A percentile compares a stretch with the other conserved stretches of the same genome.
phyloP scores from a whole-genome alignment of 2,329 filamentous ascomycete genomes.

The Fusarium sp. region DNA sequence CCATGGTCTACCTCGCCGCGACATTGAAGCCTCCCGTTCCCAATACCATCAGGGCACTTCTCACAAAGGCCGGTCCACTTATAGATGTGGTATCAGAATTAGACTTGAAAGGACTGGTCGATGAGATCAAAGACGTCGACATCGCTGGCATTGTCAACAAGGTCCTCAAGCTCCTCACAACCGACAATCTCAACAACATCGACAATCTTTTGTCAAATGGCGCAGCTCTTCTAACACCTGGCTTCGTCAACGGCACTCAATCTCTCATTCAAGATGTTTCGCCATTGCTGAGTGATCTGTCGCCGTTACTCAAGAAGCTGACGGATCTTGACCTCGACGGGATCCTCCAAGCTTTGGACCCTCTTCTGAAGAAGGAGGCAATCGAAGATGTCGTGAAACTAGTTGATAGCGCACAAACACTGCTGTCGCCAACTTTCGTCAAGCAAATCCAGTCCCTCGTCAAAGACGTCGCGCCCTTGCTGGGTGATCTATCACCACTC shows the following conservation, averaged over 20 bases:
- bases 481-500: conserved; percentile 47
- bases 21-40: conserved; percentile 54
- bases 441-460: conserved; percentile 40
- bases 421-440: conserved; percentile 41
- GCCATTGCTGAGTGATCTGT: conserved; percentile 44
- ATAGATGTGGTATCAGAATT: conserved; percentile 48
- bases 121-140: conserved; percentile 48
- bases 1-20: conserved; percentile 54
- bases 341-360: conserved; percentile 44
- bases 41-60: conserved; percentile 42
- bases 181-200: conserved; percentile 50
- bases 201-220: conserved; percentile 52
- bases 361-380: conserved; percentile 44
- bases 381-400: conserved; percentile 46
- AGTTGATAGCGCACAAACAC: conserved; percentile 45
- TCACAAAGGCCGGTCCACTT: conserved; percentile 46
- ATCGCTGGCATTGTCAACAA: conserved; percentile 46
- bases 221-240: conserved; percentile 50
- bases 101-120: conserved; percentile 50
- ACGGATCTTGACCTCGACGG: conserved; percentile 48
- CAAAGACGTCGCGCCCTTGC: conserved; percentile 47
- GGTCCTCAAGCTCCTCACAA: conserved; percentile 47
- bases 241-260: conserved; percentile 50
- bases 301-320: conserved; percentile 40
- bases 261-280: conserved; percentile 50